Evolutionary conservation across 495 filamentous ascomycete species (phyloP).

Genomic region (Choiromyces venosus): DNA sequence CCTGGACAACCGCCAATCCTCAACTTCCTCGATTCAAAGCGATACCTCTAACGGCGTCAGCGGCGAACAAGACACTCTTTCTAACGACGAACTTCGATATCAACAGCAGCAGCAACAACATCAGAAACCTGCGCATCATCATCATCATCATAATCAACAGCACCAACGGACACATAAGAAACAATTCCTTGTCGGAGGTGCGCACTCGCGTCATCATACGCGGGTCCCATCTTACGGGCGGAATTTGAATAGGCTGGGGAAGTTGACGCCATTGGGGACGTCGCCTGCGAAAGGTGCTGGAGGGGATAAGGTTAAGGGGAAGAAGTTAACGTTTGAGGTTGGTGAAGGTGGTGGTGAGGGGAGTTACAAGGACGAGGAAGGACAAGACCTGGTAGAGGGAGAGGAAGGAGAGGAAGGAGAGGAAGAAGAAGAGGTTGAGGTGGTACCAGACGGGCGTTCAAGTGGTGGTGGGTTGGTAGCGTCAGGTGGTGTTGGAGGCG

Average conservation of each 20-base stretch:
- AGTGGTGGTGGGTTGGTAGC: constrained; percentile 16
- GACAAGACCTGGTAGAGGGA: not conserved
- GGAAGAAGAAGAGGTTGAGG: constrained; percentile 5
- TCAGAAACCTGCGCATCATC: constrained; percentile 29
- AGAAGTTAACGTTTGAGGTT: constrained; percentile 38
- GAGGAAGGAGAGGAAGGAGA: not conserved
- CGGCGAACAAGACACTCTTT: constrained; percentile 32
- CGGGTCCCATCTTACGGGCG: constrained; percentile 46
- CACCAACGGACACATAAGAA: constrained; percentile 23
- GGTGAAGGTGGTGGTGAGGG: constrained; percentile 24
- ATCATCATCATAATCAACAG: constrained; percentile 24
- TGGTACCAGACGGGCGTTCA: constrained; percentile 11
- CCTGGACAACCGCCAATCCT: constrained; percentile 32
- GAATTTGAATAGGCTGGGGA: constrained; percentile 45
- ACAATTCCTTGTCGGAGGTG: constrained; percentile 33
- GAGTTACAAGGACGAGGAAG: constrained; percentile 31
- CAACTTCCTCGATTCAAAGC: constrained; percentile 21
- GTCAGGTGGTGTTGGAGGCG: constrained; percentile 14
- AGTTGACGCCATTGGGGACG: constrained; percentile 35
- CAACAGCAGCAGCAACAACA: constrained; percentile 20
- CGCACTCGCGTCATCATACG: constrained; percentile 34
- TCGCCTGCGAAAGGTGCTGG: constrained; percentile 18
- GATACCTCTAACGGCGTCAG: constrained; percentile 21
- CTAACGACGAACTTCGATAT: constrained; percentile 29
- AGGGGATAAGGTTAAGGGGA: constrained; percentile 28